phyloP scores from a whole-genome alignment of 106 monocot genomes.

The Platanthera guangdongensis region DNA sequence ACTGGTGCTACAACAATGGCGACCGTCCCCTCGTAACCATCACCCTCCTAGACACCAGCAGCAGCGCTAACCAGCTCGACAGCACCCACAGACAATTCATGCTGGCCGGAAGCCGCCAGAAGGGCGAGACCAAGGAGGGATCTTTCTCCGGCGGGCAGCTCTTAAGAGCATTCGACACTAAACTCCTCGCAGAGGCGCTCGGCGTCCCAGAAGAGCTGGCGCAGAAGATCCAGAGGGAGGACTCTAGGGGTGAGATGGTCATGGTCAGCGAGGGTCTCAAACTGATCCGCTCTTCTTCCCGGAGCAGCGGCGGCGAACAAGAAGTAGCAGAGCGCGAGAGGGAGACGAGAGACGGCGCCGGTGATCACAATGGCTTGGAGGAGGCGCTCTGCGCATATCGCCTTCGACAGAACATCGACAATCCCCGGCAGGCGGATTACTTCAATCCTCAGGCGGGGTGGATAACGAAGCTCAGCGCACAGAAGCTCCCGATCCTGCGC shows the following conservation, averaged over 20 bases:
- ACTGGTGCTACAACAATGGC: constrained; percentile 62
- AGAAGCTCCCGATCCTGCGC: constrained; percentile 44
- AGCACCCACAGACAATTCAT: constrained; percentile 16
- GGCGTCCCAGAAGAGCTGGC: constrained; percentile 11
- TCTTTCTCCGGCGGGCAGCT: neutral
- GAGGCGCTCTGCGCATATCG: constrained; percentile 39
- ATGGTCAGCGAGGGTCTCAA: constrained; percentile 1
- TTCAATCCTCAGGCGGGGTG: constrained; percentile 26
- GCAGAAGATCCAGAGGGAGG: constrained; percentile 11
- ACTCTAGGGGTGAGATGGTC: constrained; percentile 15
- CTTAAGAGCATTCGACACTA: constrained; percentile 12
- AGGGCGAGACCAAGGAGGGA: neutral
- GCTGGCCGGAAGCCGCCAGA: constrained; percentile 13
- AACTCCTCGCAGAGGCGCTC: neutral
- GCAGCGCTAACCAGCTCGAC: constrained; percentile 59
- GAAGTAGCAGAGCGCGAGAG: neutral
- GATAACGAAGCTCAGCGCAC: constrained; percentile 33
- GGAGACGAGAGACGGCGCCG: neutral
- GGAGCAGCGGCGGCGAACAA: neutral
- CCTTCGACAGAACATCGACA: constrained; percentile 36
- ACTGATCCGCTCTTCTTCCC: neutral
- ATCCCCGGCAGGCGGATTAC: constrained; percentile 31
- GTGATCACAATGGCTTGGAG: constrained; percentile 32
- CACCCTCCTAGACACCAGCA: constrained; percentile 32
- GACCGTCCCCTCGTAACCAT: constrained; percentile 33